Percentiles rank a stretch among this genome's conserved stretches.
Conservation (phyloP, 2,329 filamentous ascomycete species). For the Claviceps maximensis region DNA sequence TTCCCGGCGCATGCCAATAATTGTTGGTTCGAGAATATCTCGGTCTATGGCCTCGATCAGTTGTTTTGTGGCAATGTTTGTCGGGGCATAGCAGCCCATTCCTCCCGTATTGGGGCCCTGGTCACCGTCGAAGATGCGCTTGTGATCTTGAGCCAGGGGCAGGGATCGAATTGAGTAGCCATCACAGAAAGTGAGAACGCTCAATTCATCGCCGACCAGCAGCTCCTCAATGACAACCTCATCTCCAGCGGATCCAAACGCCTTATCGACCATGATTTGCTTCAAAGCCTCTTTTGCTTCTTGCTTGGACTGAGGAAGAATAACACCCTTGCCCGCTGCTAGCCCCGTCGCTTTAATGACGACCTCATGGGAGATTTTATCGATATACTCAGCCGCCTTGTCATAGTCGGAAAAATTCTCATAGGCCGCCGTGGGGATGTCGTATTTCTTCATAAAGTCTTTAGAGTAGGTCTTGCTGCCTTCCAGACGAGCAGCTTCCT, state of each 20-base stretch:
- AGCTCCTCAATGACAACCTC: conserved; percentile 96
- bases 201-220: conserved; percentile 80
- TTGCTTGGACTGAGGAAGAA: conserved; percentile 68
- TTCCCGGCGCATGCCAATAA: conserved; percentile 77
- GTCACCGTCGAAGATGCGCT: conserved; percentile 84
- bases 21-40: conserved; percentile 77
- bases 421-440: conserved; percentile 83
- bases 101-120: conserved; percentile 88
- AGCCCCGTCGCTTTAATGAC: conserved; percentile 92
- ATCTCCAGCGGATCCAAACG: conserved; percentile 75
- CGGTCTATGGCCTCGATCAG: conserved; percentile 67
- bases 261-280: conserved; percentile 79
- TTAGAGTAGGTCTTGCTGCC: conserved; percentile 96
- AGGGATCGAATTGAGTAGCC: conserved; percentile 72
- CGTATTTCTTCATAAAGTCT: conserved; percentile 88
- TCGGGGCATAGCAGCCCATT: conserved; percentile 96
- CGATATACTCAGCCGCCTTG: conserved; percentile 60
- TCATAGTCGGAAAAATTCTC: conserved; percentile 75
- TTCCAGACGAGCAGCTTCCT: conserved; percentile 78
- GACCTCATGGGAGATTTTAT: conserved; percentile 55
- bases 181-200: conserved; percentile 83
- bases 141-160: conserved; percentile 91
- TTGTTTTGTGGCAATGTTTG: conserved; percentile 60
- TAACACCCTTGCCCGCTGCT: conserved; percentile 90
- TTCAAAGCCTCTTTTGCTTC: conserved; percentile 73